Evolutionary conservation across 495 filamentous ascomycete genomes (phyloP).

Genomic region (Trichoderma orchidacearum): DNA sequence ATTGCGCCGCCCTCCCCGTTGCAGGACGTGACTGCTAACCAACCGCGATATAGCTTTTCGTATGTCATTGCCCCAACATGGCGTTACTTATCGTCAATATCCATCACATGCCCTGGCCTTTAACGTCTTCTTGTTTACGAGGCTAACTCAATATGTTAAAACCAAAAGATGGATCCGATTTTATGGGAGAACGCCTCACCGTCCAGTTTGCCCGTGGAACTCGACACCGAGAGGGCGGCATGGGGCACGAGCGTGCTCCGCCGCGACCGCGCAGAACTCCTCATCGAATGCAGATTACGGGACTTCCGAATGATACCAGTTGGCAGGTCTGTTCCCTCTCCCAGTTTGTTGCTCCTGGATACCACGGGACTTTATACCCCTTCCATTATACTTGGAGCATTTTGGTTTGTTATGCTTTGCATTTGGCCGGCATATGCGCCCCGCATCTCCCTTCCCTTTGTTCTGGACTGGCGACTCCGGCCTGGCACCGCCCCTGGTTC

Average conservation of each 20-base stretch:
- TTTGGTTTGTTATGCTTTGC: slow-evolving; percentile 10
- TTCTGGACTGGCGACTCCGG: background rate
- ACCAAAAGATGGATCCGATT: slow-evolving; percentile 77
- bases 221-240: slow-evolving; percentile 60
- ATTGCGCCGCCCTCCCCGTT: too few species aligned
- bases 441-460: background rate
- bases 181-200: slow-evolving; percentile 92
- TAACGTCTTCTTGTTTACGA: slow-evolving; percentile 13
- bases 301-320: slow-evolving; percentile 94
- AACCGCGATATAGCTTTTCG: slow-evolving; percentile 34
- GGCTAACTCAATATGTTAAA: slow-evolving; percentile 24
- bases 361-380: slow-evolving; percentile 18
- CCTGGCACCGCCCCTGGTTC: background rate
- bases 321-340: slow-evolving; percentile 94
- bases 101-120: too few species aligned
- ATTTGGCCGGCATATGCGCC: background rate
- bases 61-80: slow-evolving; percentile 26
- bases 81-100: slow-evolving; percentile 4
- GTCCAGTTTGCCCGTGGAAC: slow-evolving; percentile 95
- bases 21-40: slow-evolving; percentile 12
- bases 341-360: slow-evolving; percentile 40
- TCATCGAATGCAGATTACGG: slow-evolving; percentile 92
- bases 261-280: slow-evolving; percentile 90
- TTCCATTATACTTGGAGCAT: slow-evolving; percentile 11
- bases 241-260: slow-evolving; percentile 56